phyloP scores from a whole-genome alignment of 768 basidiomycete genomes.

The Butyriboletus loyo region DNA sequence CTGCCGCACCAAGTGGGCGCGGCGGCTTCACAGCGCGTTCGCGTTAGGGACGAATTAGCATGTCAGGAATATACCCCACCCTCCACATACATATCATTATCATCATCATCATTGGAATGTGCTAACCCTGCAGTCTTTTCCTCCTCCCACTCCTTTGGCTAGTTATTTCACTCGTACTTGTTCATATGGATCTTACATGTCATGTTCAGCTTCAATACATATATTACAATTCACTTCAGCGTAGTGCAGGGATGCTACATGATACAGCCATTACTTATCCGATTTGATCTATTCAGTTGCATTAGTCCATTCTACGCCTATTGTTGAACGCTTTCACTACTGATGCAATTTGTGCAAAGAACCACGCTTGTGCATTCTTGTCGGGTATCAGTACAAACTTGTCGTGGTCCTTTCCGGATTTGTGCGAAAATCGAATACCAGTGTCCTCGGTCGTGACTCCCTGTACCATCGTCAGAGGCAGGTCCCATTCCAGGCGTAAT shows the following conservation, averaged over 20 bases:
- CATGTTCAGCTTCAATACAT: conserved; percentile 26
- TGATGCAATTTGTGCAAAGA: conserved; percentile 71
- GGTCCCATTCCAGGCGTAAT: conserved; percentile 86
- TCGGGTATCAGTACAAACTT: conserved; percentile 76
- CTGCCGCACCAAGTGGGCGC: conserved; percentile 27
- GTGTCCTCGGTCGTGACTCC: conserved; percentile 88
- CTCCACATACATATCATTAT: conserved; percentile 16
- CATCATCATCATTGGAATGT: conserved; percentile 17
- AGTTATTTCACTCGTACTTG: conserved; percentile 25
- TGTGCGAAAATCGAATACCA: conserved; percentile 86
- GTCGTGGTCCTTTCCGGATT: conserved; percentile 69
- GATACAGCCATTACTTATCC: conserved; percentile 17
- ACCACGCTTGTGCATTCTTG: conserved; percentile 73
- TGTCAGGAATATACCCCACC: conserved; percentile 30
- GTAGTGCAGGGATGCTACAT: conserved; percentile 27
- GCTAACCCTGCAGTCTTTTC: conserved; percentile 14
- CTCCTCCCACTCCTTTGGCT: conserved; percentile 17
- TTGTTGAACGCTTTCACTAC: conserved; percentile 79
- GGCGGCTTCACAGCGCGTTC: conserved; percentile 20
- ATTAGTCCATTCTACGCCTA: conserved; percentile 64
- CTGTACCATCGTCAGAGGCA: conserved; percentile 82
- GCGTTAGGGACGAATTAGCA: conserved; percentile 17
- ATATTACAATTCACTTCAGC: conserved; percentile 20
- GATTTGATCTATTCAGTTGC: conserved; percentile 13
- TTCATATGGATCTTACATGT: conserved; percentile 20